Percentiles rank a stretch among this genome's conserved stretches.
Conservation (phyloP, 2,329 filamentous ascomycete species). For the Aspergillus quadricinctus region DNA sequence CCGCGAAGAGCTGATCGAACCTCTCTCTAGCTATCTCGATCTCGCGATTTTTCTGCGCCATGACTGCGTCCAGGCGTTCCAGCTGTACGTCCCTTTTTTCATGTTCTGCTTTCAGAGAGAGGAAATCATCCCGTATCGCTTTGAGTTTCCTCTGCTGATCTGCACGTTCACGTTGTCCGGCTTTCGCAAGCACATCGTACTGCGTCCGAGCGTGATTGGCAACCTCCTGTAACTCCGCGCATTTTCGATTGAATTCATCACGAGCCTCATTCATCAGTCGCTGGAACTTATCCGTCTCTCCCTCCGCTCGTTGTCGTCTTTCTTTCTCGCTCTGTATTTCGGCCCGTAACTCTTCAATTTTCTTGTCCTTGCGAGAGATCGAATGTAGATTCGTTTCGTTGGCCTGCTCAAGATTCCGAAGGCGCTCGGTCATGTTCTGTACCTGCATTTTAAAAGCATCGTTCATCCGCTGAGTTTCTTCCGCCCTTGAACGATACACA, state of each 20-base stretch:
- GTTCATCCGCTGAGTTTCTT: constrained; percentile 45
- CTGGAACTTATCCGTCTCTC: constrained; percentile 32
- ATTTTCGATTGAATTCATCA: constrained; percentile 37
- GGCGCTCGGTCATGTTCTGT: constrained; percentile 42
- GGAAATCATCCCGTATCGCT: constrained; percentile 32
- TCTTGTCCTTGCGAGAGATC: constrained; percentile 45
- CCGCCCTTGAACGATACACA: constrained; percentile 41
- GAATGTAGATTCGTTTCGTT: constrained; percentile 45
- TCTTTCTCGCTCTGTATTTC: constrained; percentile 41
- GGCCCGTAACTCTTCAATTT: constrained; percentile 42
- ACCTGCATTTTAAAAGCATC: constrained; percentile 43
- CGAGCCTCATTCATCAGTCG: constrained; percentile 38
- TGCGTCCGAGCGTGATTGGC: constrained; percentile 37
- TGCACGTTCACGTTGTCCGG: constrained; percentile 38
- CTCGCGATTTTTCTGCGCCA: constrained; percentile 44
- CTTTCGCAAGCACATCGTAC: constrained; percentile 41
- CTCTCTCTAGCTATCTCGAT: constrained; percentile 37
- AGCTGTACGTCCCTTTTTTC: constrained; percentile 34
- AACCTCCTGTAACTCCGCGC: constrained; percentile 36
- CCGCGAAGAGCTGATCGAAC: constrained; percentile 35
- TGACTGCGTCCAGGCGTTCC: constrained; percentile 41
- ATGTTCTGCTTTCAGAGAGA: constrained; percentile 31
- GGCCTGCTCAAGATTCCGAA: constrained; percentile 43
- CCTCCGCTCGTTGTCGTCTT: constrained; percentile 39
- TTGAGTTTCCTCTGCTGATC: constrained; percentile 39